phyloP scores from a whole-genome alignment of 2,329 filamentous ascomycete species.

The Xylogone sp. region DNA sequence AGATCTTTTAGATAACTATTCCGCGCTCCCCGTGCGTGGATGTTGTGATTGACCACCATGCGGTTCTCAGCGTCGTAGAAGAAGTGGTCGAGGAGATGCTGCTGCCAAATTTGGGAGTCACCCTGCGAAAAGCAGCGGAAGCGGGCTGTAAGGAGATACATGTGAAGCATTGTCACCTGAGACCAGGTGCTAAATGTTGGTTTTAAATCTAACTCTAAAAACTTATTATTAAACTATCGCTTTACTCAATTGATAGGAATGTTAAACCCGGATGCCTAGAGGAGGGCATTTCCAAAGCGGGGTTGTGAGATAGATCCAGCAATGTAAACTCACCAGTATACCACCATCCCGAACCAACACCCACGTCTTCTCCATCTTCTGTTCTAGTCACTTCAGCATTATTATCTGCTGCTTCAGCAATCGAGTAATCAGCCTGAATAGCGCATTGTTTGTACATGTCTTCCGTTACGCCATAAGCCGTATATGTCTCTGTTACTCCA shows the following conservation, averaged over 20 bases:
- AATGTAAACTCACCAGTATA: constrained; percentile 60
- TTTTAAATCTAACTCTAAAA: constrained; percentile 67
- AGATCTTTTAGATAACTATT: constrained; percentile 78
- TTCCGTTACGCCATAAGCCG: constrained; percentile 76
- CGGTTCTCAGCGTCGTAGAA: constrained; percentile 84
- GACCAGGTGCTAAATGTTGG: constrained; percentile 96
- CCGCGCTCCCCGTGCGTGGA: constrained; percentile 54
- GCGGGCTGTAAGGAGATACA: constrained; percentile 85
- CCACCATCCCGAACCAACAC: constrained; percentile 73
- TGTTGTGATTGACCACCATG: constrained; percentile 77
- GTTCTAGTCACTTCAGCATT: constrained; percentile 66
- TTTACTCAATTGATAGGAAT: too few species aligned
- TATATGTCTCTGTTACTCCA: constrained; percentile 60
- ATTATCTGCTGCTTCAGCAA: constrained; percentile 63
- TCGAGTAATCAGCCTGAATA: constrained; percentile 69
- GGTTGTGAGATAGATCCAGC: too few species aligned
- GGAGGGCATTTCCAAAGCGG: too few species aligned
- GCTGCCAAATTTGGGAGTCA: constrained; percentile 73
- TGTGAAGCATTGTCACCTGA: constrained; percentile 92
- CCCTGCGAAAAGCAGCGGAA: constrained; percentile 73
- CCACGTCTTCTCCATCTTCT: constrained; percentile 77
- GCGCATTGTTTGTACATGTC: constrained; percentile 73
- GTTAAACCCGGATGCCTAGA: too few species aligned
- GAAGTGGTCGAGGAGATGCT: constrained; percentile 91
- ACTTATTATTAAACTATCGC: neutral